Evolutionary conservation across 768 basidiomycete species (phyloP), one percentile per base, ranked within the genome.

Genomic region (Hypholoma fasciculare): DNA sequence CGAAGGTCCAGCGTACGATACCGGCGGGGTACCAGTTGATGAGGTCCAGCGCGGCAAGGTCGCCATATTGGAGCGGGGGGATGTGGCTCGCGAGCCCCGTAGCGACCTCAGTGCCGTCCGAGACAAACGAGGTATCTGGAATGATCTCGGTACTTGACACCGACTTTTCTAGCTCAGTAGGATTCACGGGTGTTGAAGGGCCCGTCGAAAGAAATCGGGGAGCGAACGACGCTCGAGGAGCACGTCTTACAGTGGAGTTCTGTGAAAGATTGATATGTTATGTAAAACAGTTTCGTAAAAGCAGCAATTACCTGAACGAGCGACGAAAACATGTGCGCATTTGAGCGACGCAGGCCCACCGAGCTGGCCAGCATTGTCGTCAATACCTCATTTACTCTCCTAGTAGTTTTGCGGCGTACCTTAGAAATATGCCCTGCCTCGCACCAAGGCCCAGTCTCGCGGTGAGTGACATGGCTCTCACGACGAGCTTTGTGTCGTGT

Each of bases 31-130:
- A 76, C 82, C 84, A 89, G 17, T 76, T 68, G 5, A 78, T 72
- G 3, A 92, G 73, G 1, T 88, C 91, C 34, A 90, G 76, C 3
- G 83, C 81, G 13, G 86, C 82, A 43, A 92, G 76, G 72, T 91
- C 89, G 2, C 90, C 90, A 43, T 83, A 85, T 57, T 90, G 83
- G 4, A 91, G 71, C 9, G 57, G 40, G 2, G 87, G 79, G 16
- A 79, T 70, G 20, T 77, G 68, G 42, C 64, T 49, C 40, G 65
- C 67, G 38, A 65, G 59, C 13, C 72, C 60, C 52, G 73, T 62
- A 19, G 72, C 58, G 9, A 70, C 56, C 50, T 73, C 65, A 19
- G 65, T 62, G 11, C 68, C 6, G 11, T 30, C n/a, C 20, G 47
- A n/a, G 16, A 43, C 20, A n/a, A 34, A 43, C 39, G 47, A 50